Conservation (phyloP, 371 early-diverging fungal genomes). For the Lichtheimia ornata region DNA sequence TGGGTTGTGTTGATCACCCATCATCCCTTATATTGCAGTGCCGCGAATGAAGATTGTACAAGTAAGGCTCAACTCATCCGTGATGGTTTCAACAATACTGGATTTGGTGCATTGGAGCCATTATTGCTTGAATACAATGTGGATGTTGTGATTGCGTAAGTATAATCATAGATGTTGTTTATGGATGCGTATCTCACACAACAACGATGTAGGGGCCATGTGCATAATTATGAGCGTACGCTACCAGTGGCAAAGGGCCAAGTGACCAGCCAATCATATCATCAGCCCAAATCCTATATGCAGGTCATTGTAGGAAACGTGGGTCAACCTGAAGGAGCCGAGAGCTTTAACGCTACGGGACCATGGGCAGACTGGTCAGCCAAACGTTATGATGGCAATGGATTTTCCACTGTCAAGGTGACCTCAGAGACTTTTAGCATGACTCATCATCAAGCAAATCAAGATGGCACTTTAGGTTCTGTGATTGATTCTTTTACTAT, state of each 20-base stretch:
- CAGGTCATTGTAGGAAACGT: constrained; percentile 41
- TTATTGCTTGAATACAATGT: constrained; percentile 24
- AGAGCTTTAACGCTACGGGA: constrained; percentile 24
- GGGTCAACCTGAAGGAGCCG: constrained; percentile 36
- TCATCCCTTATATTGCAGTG: constrained; percentile 40
- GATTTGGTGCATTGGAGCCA: constrained; percentile 18
- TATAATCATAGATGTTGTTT: not conserved
- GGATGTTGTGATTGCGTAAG: constrained; percentile 25
- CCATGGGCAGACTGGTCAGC: constrained; percentile 41
- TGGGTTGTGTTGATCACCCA: constrained; percentile 48
- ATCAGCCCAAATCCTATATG: constrained; percentile 40
- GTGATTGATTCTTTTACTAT: constrained; percentile 25
- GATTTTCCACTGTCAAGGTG: constrained; percentile 37
- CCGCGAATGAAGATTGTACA: constrained; percentile 25
- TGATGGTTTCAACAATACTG: constrained; percentile 23
- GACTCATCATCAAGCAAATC: constrained; percentile 28
- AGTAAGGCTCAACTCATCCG: constrained; percentile 28
- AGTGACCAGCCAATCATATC: constrained; percentile 23
- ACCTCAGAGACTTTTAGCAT: constrained; percentile 24
- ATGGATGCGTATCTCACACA: not conserved
- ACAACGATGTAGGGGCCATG: constrained; percentile 8
- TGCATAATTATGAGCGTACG: constrained; percentile 14
- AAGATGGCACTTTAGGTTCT: constrained; percentile 32
- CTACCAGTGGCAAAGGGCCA: constrained; percentile 31
- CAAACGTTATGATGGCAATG: constrained; percentile 33